Percentiles rank a stretch among this genome's conserved stretches.
Evolutionary conservation across 192 early-diverging fungal species (phyloP).

Genomic region (Backusella parvicylindrica): DNA sequence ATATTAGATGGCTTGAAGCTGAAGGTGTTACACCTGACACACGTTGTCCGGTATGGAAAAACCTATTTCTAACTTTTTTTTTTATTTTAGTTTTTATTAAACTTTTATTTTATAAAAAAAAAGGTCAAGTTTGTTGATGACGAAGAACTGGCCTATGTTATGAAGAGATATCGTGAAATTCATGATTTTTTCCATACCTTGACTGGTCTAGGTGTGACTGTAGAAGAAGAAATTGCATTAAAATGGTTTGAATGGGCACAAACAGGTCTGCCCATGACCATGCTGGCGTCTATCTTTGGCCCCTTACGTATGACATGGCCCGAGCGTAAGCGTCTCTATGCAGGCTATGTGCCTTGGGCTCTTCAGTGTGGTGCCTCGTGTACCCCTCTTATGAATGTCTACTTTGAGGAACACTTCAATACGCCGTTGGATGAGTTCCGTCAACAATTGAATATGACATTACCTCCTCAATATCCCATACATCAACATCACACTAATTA

Average conservation of each 20-base stretch:
- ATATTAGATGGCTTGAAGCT: slow-evolving; percentile 74
- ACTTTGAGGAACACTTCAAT: slow-evolving; percentile 84
- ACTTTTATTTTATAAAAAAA: background rate
- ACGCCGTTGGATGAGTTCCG: slow-evolving; percentile 63
- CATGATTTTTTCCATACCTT: slow-evolving; percentile 95
- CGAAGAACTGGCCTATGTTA: slow-evolving; percentile 90
- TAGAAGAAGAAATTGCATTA: slow-evolving; percentile 89
- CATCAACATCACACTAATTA: background rate
- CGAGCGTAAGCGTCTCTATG: slow-evolving; percentile 63
- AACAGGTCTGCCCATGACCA: slow-evolving; percentile 85
- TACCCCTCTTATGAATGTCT: slow-evolving; percentile 81
- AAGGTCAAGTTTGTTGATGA: slow-evolving; percentile 84
- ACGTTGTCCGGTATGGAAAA: slow-evolving; percentile 57
- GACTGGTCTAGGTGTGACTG: slow-evolving; percentile 73
- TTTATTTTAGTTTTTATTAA: background rate
- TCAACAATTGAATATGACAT: slow-evolving; percentile 69
- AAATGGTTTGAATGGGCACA: slow-evolving; percentile 96
- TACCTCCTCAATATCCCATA: slow-evolving; percentile 28
- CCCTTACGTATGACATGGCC: slow-evolving; percentile 61
- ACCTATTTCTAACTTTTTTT: background rate
- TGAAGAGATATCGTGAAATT: slow-evolving; percentile 89
- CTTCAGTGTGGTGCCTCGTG: slow-evolving; percentile 73
- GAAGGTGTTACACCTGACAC: slow-evolving; percentile 82
- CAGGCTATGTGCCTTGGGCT: slow-evolving; percentile 88
- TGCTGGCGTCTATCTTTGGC: slow-evolving; percentile 80